Base-by-base conservation (phyloP, 2,329 filamentous ascomycete genomes). In the Sordariomycetes sp. region DNA sequence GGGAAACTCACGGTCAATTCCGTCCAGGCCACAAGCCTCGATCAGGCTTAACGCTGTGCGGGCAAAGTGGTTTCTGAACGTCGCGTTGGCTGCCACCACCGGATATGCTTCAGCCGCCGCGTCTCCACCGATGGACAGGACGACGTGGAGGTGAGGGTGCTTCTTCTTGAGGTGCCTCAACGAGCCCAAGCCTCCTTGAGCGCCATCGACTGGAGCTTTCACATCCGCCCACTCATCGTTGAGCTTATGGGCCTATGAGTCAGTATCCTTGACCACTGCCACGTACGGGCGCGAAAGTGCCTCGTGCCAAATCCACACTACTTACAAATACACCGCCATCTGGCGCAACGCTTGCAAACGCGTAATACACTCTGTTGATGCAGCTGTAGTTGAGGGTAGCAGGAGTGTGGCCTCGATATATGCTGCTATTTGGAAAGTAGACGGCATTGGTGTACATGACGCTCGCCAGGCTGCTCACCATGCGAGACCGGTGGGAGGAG, bases 351-450 rank as follows among this genome's bases (percentile, higher is more conserved):
- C 72, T 82, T 38, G 83, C 83, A 70, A 85, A 88, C 10, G 84
- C 82, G 52, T 90, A 90, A 57, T 87, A 88, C 18, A 88, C 76
- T 50, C 86, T 81, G 44, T 81, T 87, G 47, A 90, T 78, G 48
- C 81, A 84, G 43, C 75, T 75, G 54, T 86, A 76, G 52, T 84
- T 83, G 49, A 90, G 63, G 36, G 76, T 76, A 2, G 75, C 82
- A 0, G 85, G 85, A 12, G 82, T 82, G 46, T 85, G 75, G 42
- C 79, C 73, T 37, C 71, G 68, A 58, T 87, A 86, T 44, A 86
- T 74, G 38, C 78, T 68, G 61, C 75, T 78, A 57, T 86, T 90
- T n/a, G 83, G 82, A 55, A 86, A 92, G 60, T 90, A 92, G 14
- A 86, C 81, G 16, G 80, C 84, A 55, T 92, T 92, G 49, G 73